phyloP scores from a whole-genome alignment of 169 alveolate genomes.

The Eimeria tenella region DNA sequence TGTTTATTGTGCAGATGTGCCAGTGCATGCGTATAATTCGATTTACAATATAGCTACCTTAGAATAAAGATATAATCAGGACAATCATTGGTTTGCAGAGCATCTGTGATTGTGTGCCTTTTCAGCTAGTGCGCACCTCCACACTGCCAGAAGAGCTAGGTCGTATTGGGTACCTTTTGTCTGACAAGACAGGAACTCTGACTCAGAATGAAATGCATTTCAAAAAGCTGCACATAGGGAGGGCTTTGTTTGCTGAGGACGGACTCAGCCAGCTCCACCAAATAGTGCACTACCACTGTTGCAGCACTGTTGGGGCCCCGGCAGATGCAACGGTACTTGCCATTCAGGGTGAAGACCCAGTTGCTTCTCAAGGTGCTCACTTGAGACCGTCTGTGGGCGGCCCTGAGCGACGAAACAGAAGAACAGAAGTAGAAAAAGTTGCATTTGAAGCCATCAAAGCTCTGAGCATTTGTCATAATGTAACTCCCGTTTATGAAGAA shows the following conservation, averaged over 20 bases:
- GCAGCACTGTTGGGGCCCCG: neutral
- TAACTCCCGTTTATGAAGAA: conserved; percentile 89
- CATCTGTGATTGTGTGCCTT: neutral
- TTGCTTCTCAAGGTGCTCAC: neutral
- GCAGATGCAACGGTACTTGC: neutral
- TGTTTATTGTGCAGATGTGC: no score
- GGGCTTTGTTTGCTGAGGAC: conserved; percentile 85
- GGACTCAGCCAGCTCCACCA: conserved; percentile 60
- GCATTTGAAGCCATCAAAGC: conserved; percentile 88
- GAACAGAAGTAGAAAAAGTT: neutral
- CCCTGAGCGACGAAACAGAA: neutral
- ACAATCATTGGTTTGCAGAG: neutral
- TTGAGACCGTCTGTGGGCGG: neutral
- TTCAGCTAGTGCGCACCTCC: conserved; percentile 80
- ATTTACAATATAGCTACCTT: no score
- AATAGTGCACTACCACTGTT: neutral
- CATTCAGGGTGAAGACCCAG: neutral
- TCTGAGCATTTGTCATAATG: conserved; percentile 95
- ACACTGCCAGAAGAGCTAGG: conserved; percentile 98
- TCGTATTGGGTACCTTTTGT: conserved; percentile 94
- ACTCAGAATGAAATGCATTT: conserved; percentile 98
- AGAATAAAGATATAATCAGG: no score
- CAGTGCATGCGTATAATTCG: no score
- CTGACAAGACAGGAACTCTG: conserved; percentile 99
- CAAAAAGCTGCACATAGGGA: conserved; percentile 86